Conservation (phyloP, 169 alveolate genomes). For the Plasmodium billcollinsi region DNA sequence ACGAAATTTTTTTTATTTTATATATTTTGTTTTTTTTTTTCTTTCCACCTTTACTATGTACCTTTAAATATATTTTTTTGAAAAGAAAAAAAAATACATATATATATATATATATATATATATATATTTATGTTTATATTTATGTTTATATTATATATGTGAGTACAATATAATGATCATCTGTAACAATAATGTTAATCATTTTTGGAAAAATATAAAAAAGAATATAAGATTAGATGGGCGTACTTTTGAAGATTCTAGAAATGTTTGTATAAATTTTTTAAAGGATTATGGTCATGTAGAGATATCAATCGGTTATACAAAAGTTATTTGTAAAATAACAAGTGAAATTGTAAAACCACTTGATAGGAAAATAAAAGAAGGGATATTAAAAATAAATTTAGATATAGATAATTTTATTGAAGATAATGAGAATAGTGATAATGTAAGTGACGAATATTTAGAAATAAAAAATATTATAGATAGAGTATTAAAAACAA, state of each 20-base stretch:
- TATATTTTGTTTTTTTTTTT: too few species aligned
- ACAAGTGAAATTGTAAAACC: conserved; percentile 76
- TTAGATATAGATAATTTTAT: conserved; percentile 65
- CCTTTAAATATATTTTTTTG: neutral
- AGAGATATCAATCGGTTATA: conserved; percentile 45
- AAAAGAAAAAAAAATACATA: neutral
- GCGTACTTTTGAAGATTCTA: conserved; percentile 58
- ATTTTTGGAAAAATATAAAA: conserved; percentile 53
- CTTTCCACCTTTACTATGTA: neutral
- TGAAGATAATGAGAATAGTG: conserved; percentile 10
- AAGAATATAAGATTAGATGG: conserved; percentile 62
- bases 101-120: neutral
- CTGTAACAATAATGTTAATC: conserved; percentile 56
- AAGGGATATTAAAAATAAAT: conserved; percentile 54
- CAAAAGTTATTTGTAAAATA: conserved; percentile 60
- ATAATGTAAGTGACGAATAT: conserved; percentile 44
- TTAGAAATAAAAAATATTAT: conserved; percentile 63
- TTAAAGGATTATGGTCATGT: conserved; percentile 60
- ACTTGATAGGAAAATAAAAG: conserved; percentile 40
- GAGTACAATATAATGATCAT: conserved; percentile 20
- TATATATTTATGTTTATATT: neutral
- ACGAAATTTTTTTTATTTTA: too few species aligned
- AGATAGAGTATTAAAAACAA: conserved; percentile 55
- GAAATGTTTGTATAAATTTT: conserved; percentile 57
- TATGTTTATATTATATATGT: neutral